Conservation (phyloP, 2,329 filamentous ascomycete genomes). For the Aspergillus spinulosporus region DNA sequence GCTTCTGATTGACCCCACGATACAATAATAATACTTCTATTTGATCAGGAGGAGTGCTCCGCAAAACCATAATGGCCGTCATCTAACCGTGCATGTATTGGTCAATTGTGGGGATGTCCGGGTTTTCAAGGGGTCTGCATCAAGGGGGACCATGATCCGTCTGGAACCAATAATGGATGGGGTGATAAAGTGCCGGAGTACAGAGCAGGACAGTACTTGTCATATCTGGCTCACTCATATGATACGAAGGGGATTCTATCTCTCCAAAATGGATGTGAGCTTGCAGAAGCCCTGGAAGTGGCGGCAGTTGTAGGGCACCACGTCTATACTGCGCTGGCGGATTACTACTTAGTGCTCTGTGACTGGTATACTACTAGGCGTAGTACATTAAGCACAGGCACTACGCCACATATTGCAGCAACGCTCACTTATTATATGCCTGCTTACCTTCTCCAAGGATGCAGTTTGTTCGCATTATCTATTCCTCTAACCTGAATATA, state of each 20-base stretch:
- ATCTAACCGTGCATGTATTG: constrained; percentile 11
- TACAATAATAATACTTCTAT: not conserved
- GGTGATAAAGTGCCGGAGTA: not conserved
- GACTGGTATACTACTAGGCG: not conserved
- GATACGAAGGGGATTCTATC: not conserved
- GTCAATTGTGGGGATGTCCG: not conserved
- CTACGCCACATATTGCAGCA: constrained; percentile 1
- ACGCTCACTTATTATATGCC: not conserved
- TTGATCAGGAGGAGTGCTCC: not conserved
- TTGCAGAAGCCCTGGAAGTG: constrained; percentile 9
- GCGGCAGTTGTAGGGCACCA: constrained; percentile 22
- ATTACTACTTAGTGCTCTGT: not conserved
- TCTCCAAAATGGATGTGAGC: not conserved
- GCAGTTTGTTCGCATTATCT: not conserved
- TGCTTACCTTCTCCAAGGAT: not conserved
- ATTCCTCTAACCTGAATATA: not conserved
- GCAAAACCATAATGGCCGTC: not conserved
- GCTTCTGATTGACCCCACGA: not conserved
- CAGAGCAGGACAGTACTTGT: not conserved
- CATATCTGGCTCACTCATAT: not conserved
- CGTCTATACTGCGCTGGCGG: constrained; percentile 22
- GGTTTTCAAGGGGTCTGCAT: constrained; percentile 7
- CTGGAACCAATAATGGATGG: not conserved
- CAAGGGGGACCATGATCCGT: not conserved
- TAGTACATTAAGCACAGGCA: not conserved